Conservation (phyloP, 768 basidiomycete genomes). For the Macrolepiota fuliginosa region DNA sequence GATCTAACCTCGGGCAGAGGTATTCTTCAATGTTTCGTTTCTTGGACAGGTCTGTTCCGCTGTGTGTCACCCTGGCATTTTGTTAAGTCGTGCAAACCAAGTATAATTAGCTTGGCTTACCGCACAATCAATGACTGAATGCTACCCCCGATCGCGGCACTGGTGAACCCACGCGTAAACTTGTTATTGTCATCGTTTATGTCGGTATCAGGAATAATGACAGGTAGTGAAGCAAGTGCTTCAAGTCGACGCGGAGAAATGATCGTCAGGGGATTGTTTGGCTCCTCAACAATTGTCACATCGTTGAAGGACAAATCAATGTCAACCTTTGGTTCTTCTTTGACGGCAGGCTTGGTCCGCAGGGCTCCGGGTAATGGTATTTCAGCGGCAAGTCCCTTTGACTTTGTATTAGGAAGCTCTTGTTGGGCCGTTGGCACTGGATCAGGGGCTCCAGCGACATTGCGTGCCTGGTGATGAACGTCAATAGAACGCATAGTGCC, state of each 20-base stretch:
- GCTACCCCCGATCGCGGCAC: constrained; percentile 35
- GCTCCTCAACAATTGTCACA: constrained; percentile 10
- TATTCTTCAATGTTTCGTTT: constrained; percentile 35
- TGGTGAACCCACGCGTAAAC: constrained; percentile 40
- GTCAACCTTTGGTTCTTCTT: not conserved
- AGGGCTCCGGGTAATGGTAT: not conserved
- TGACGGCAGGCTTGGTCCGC: not conserved
- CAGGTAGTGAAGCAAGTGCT: constrained; percentile 21
- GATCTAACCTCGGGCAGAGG: constrained; percentile 47
- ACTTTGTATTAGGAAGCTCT: not conserved
- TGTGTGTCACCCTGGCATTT: constrained; percentile 22
- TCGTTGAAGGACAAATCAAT: constrained; percentile 12
- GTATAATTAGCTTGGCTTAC: constrained; percentile 20
- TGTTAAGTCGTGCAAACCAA: not conserved
- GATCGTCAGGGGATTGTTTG: not conserved
- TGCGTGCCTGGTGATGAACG: constrained; percentile 8
- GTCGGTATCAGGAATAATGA: constrained; percentile 22
- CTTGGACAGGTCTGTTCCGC: constrained; percentile 28
- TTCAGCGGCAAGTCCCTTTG: not conserved
- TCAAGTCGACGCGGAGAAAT: constrained; percentile 23
- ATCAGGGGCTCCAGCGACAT: constrained; percentile 7
- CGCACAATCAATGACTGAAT: constrained; percentile 35
- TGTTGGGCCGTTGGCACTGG: not conserved
- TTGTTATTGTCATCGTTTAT: constrained; percentile 22
- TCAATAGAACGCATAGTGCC: not conserved